Base-by-base conservation (phyloP, 139 green algal genomes). In the Chlorella vulgaris region DNA sequence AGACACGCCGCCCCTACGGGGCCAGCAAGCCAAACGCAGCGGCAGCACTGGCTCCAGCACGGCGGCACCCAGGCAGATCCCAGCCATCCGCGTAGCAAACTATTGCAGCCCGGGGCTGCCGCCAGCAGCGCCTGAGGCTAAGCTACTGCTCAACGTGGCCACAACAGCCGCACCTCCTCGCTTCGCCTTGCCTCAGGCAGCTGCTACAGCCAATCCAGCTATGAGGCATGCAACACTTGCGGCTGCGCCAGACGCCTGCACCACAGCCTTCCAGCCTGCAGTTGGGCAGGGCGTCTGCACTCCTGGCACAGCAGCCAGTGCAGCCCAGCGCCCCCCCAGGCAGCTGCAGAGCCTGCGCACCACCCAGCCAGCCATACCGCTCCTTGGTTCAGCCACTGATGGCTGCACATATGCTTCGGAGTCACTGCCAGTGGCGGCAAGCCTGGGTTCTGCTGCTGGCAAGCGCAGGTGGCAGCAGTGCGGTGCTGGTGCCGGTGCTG, bases 71-170 rank as follows among this genome's bases (percentile, higher is more conserved):
- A n/a, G n/a, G n/a, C n/a, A n/a, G n/a, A n/a, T n/a, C n/a, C n/a
- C 69, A 42, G 50, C 33, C 22, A 36, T 78, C 7, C 13, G 66
- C 50, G 50, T 28, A 5, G 36, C 71, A 7, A 10, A 21, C 33
- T 67, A 67, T 10, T 24, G 33, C 71, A 78, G 71, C 50, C 71
- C 71, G 36, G 71, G 51, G 8, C 69, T 66, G 69, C 47, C 47
- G n/a, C n/a, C n/a, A n/a, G n/a, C n/a, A n/a, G n/a, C n/a, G n/a
- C n/a, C n/a, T n/a, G n/a, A n/a, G n/a, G n/a, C n/a, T n/a, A n/a
- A n/a, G n/a, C n/a, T n/a, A n/a, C n/a, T n/a, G n/a, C n/a, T n/a
- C n/a, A n/a, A n/a, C n/a, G n/a, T n/a, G n/a, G n/a, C n/a, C n/a
- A n/a, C n/a, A n/a, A 13, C n/a, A n/a, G n/a, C n/a, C n/a, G n/a